Conservation (phyloP, 768 basidiomycete species). For the Symmetrospora coprosmae region DNA sequence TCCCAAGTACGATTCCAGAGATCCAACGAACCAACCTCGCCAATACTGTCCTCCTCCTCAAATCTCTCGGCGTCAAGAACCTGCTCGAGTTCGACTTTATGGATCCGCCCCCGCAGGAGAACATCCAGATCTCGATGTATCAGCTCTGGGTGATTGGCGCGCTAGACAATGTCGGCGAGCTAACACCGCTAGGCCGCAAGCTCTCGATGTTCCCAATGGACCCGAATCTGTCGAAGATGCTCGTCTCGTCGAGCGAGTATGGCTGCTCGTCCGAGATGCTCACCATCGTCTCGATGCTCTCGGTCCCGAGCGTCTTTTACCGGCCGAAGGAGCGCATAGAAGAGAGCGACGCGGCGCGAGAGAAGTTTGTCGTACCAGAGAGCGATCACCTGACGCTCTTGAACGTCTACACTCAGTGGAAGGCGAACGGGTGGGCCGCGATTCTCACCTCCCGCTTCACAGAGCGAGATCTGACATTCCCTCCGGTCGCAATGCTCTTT, state of each 20-base stretch:
- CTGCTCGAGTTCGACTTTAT: conserved; percentile 97
- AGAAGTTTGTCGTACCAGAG: conserved; percentile 97
- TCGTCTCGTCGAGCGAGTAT: conserved; percentile 87
- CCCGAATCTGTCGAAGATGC: conserved; percentile 71
- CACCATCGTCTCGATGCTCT: conserved; percentile 97
- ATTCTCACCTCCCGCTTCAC: neutral
- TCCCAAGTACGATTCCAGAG: conserved; percentile 89
- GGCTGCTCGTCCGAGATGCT: conserved; percentile 89
- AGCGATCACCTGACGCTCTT: conserved; percentile 89
- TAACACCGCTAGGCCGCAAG: conserved; percentile 79
- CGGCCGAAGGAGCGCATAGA: conserved; percentile 94
- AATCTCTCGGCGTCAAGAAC: conserved; percentile 93
- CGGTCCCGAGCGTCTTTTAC: conserved; percentile 94
- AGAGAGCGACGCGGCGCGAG: conserved; percentile 89
- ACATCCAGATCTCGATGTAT: conserved; percentile 35
- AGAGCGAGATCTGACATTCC: too few relatives aligned
- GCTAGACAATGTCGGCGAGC: conserved; percentile 89
- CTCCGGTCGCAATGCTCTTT: neutral
- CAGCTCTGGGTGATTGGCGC: conserved; percentile 98
- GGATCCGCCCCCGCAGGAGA: conserved; percentile 96
- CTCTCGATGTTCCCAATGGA: conserved; percentile 84
- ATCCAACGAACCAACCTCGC: conserved; percentile 96
- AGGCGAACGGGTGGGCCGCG: conserved; percentile 64
- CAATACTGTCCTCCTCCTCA: conserved; percentile 85
- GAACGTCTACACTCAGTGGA: conserved; percentile 98